Conservation (phyloP, 495 filamentous ascomycete species). For the Emericellopsis terricola region DNA sequence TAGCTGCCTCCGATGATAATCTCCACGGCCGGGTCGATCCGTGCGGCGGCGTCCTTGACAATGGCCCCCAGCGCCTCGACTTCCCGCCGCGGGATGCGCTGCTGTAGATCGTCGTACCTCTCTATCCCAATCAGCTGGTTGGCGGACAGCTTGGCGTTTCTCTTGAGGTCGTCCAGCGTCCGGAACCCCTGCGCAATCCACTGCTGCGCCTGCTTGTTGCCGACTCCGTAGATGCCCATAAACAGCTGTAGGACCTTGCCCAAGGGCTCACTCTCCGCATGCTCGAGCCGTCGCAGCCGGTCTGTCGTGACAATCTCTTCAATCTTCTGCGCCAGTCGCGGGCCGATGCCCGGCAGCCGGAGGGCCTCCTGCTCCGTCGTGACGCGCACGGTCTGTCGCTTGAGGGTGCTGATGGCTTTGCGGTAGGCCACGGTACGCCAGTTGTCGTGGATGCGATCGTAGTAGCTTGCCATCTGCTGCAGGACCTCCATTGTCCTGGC, state of each 20-base stretch:
- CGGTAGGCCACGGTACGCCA: conserved; percentile 72
- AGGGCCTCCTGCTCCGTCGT: conserved; percentile 49
- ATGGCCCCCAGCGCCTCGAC: conserved; percentile 50
- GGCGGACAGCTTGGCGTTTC: conserved; percentile 44
- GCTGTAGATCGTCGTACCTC: conserved; percentile 65
- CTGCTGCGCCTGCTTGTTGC: conserved; percentile 45
- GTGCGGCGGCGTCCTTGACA: conserved; percentile 41
- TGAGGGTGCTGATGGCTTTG: conserved; percentile 56
- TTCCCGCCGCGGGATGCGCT: conserved; percentile 67
- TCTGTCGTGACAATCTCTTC: conserved; percentile 75
- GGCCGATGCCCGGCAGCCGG: conserved; percentile 52
- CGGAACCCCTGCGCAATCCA: conserved; percentile 68
- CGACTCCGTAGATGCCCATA: conserved; percentile 65
- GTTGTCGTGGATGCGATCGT: conserved; percentile 52
- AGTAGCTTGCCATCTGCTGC: conserved; percentile 69
- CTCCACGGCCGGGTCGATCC: conserved; percentile 40
- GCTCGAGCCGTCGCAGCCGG: conserved; percentile 53
- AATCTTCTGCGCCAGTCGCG: conserved; percentile 68
- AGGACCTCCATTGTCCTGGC: conserved; percentile 58
- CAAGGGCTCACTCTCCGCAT: conserved; percentile 40
- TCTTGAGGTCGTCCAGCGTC: conserved; percentile 52
- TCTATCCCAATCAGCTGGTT: conserved; percentile 69
- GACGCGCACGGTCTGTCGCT: conserved; percentile 47
- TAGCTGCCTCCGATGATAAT: conserved; percentile 73
- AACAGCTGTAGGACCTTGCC: conserved; percentile 50